Evolutionary conservation across 2,329 filamentous ascomycete genomes (phyloP).

Genomic region (Fonsecaea nubica): DNA sequence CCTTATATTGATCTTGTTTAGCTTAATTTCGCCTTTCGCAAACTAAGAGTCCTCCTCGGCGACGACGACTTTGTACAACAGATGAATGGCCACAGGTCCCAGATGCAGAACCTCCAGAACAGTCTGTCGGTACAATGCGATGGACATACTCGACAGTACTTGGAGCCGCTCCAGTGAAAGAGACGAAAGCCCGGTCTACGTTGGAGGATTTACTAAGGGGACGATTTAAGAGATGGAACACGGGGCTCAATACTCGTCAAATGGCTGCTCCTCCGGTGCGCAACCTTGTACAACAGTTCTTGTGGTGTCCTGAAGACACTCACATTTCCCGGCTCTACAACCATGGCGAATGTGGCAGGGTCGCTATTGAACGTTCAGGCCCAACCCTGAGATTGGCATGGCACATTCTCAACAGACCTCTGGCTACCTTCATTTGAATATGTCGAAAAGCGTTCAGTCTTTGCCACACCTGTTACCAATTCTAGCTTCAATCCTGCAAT

Average conservation of each 20-base stretch:
- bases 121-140: neutral
- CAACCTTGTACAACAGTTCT: conserved; percentile 25
- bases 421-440: conserved; percentile 3
- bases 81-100: neutral
- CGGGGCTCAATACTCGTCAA: neutral
- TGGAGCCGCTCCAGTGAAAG: neutral
- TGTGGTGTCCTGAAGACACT: conserved; percentile 10
- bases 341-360: conserved; percentile 12
- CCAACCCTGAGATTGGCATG: conserved; percentile 3
- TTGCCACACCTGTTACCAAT: neutral
- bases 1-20: conserved; percentile 21
- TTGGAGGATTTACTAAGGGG: neutral
- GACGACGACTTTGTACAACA: conserved; percentile 29
- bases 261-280: neutral
- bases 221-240: neutral
- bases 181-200: neutral
- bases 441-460: neutral
- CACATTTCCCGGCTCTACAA: conserved; percentile 25
- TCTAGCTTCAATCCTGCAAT: neutral
- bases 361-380: conserved; percentile 2
- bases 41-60: conserved; percentile 29
- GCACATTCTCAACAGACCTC: neutral
- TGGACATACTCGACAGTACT: neutral
- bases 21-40: conserved; percentile 41
- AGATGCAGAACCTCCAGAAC: neutral